Evolutionary conservation across 805 yeast species (phyloP).

Genomic region (Barnettozyma sp.): DNA sequence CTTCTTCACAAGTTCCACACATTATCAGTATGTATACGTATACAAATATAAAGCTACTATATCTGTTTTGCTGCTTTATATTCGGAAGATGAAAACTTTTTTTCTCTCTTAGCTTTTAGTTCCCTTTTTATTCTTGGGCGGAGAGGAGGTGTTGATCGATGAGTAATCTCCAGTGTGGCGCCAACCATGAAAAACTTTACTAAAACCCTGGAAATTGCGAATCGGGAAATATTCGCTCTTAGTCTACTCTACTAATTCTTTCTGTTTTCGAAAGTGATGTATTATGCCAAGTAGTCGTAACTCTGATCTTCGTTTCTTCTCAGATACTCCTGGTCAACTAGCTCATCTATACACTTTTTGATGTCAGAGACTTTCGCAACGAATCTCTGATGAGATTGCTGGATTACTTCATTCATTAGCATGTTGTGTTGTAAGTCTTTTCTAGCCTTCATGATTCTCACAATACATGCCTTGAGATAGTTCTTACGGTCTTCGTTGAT

Average conservation of each 20-base stretch:
- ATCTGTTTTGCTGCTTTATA: too few relatives aligned
- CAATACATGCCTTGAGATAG: constrained; percentile 87
- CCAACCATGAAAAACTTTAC: constrained; percentile 4
- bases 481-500: constrained; percentile 82
- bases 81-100: too few relatives aligned
- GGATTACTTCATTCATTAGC: constrained; percentile 79
- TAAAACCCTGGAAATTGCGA: too few relatives aligned
- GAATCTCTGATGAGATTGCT: constrained; percentile 75
- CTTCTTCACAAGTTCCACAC: constrained; percentile 24
- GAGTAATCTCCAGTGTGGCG: constrained; percentile 4
- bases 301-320: constrained; percentile 66
- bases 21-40: too few relatives aligned
- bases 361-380: constrained; percentile 80
- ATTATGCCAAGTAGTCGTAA: constrained; percentile 73
- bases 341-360: constrained; percentile 75
- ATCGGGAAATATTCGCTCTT: too few relatives aligned
- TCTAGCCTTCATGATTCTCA: constrained; percentile 93
- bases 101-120: background rate
- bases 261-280: background rate
- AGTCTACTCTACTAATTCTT: too few relatives aligned
- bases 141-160: too few relatives aligned
- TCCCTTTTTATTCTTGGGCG: too few relatives aligned
- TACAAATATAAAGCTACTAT: too few relatives aligned
- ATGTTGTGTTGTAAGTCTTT: constrained; percentile 71
- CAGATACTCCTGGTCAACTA: constrained; percentile 81